These are phyloP conservation scores for Ophiostoma fasciatum DNA, from an alignment of 2,329 filamentous ascomycete genomes.

Conservation along the genomic window DNA sequence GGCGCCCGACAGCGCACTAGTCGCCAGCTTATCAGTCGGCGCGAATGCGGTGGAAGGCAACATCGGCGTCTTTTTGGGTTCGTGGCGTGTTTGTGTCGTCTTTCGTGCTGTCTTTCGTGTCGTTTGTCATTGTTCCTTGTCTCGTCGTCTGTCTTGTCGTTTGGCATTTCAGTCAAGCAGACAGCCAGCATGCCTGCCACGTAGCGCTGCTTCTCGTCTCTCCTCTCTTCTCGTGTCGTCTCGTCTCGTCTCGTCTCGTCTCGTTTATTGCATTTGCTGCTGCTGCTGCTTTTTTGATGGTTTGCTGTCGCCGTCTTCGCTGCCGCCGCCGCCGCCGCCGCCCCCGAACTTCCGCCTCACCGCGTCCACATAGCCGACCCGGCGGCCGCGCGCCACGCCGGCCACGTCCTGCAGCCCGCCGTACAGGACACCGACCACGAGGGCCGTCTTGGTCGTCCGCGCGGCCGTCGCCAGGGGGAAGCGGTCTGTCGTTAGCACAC, in stretches of 20 bases:
- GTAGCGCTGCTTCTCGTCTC: neutral
- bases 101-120: no score
- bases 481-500: conserved; percentile 46
- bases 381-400: conserved; percentile 53
- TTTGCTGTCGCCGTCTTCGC: neutral
- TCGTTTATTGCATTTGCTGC: neutral
- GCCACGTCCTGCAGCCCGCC: conserved; percentile 68
- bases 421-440: conserved; percentile 65
- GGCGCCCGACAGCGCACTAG: no score
- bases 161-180: no score
- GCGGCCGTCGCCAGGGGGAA: conserved; percentile 66
- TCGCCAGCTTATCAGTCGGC: no score
- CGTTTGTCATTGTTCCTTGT: no score
- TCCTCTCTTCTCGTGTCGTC: neutral
- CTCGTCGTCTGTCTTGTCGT: no score
- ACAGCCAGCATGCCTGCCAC: no score
- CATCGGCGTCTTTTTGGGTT: no score
- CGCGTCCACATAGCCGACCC: conserved; percentile 57
- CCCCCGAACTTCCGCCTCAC: conserved; percentile 22
- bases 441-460: conserved; percentile 63
- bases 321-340: neutral
- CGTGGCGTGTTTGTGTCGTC: no score
- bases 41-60: no score
- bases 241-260: neutral
- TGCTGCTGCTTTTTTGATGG: neutral